phyloP scores from a whole-genome alignment of 1,284 basidiomycete species.

The Vanrija sp. region DNA sequence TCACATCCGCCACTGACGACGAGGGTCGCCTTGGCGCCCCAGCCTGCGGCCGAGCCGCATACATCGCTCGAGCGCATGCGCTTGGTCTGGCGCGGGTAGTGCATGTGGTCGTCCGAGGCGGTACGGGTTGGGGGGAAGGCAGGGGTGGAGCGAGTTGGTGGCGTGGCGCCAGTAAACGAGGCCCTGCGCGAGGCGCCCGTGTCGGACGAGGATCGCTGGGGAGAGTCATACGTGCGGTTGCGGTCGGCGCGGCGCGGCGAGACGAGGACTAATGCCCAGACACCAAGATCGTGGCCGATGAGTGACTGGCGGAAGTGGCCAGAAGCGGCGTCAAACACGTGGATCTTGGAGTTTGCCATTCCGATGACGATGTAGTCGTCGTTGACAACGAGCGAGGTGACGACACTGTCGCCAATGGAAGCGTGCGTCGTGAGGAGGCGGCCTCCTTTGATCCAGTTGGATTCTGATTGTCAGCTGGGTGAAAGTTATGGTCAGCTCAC shows the following conservation, averaged over 20 bases:
- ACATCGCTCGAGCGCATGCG: constrained; percentile 53
- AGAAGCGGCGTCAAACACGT: constrained; percentile 76
- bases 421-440: constrained; percentile 68
- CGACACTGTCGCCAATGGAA: constrained; percentile 67
- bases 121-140: constrained; percentile 1
- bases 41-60: constrained; percentile 63
- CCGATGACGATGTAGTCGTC: constrained; percentile 82
- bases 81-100: not conserved
- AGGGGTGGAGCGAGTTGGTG: not conserved
- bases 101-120: not conserved
- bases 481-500: constrained; percentile 18
- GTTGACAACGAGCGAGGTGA: constrained; percentile 84
- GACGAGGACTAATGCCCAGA: constrained; percentile 84
- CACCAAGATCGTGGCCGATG: constrained; percentile 79
- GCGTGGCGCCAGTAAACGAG: constrained; percentile 1
- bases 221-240: not conserved
- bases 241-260: constrained; percentile 19
- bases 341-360: constrained; percentile 81
- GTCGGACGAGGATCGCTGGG: constrained; percentile 36
- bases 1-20: constrained; percentile 93
- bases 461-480: constrained; percentile 52
- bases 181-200: constrained; percentile 1
- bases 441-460: constrained; percentile 82
- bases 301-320: constrained; percentile 75
- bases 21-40: constrained; percentile 62